A percentile compares a stretch with the other conserved stretches of the same genome.
phyloP scores from a whole-genome alignment of 305 asterid genomes.

The Plantago lanceolata region DNA sequence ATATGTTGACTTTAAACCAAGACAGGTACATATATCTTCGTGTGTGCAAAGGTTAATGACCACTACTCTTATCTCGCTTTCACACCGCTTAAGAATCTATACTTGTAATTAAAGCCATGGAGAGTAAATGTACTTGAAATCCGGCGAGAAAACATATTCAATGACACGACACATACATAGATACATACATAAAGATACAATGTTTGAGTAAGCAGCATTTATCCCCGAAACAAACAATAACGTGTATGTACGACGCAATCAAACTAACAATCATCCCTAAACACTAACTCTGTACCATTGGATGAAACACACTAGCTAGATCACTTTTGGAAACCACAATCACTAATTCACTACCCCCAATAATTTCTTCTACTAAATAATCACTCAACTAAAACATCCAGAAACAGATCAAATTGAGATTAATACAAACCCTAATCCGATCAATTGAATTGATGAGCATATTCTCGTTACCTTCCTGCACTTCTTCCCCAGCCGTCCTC shows the following conservation, averaged over 20 bases:
- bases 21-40: no score
- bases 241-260: neutral
- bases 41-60: no score
- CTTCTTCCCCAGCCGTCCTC: conserved; percentile 97
- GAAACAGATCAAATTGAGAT: conserved; percentile 37
- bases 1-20: no score
- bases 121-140: neutral
- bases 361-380: conserved; percentile 21
- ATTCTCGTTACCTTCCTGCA: conserved; percentile 79
- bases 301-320: no score
- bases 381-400: conserved; percentile 28
- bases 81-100: neutral
- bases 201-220: neutral
- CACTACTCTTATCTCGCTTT: no score
- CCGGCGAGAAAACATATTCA: neutral
- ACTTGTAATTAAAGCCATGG: neutral
- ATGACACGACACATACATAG: neutral
- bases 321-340: conserved; percentile 34
- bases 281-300: conserved; percentile 25
- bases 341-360: conserved; percentile 33
- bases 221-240: neutral
- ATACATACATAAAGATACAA: neutral
- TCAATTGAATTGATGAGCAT: no score
- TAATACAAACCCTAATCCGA: conserved; percentile 50
- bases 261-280: neutral